phyloP scores from a whole-genome alignment of 169 alveolate species.

The Ichthyophthirius multifiliis region DNA sequence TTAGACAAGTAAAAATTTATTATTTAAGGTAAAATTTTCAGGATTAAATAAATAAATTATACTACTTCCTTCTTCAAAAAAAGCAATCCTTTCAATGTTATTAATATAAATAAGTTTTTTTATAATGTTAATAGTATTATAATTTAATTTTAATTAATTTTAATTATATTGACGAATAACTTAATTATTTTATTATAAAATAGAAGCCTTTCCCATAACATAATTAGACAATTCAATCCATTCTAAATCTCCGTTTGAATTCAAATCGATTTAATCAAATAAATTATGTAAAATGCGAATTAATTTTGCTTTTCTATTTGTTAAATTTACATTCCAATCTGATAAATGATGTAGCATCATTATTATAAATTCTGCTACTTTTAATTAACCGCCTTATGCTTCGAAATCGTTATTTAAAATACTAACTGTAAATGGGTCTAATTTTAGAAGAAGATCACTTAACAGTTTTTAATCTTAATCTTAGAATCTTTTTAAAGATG shows the following conservation, averaged over 20 bases:
- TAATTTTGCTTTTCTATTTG: slow-evolving; percentile 35
- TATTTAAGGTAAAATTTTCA: neutral
- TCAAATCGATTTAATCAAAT: slow-evolving; percentile 76
- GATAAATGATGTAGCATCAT: slow-evolving; percentile 12
- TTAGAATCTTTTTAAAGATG: neutral
- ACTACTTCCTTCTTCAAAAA: slow-evolving; percentile 2
- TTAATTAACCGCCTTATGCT: neutral
- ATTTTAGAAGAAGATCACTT: neutral
- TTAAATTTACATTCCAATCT: slow-evolving; percentile 34
- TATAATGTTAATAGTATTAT: too few relatives aligned
- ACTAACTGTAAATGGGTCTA: slow-evolving; percentile 8
- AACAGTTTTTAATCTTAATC: neutral
- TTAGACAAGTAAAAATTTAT: neutral
- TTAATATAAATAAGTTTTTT: slow-evolving; percentile 35
- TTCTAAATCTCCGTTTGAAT: slow-evolving; percentile 66
- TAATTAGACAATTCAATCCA: slow-evolving; percentile 81
- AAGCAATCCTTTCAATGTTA: neutral
- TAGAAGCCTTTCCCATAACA: slow-evolving; percentile 62
- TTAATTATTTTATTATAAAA: slow-evolving; percentile 36
- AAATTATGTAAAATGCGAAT: slow-evolving; percentile 55
- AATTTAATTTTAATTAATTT: slow-evolving; percentile 29
- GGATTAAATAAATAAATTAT: neutral
- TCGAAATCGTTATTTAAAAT: slow-evolving; percentile 11
- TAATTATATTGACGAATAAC: slow-evolving; percentile 24
- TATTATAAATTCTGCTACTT: neutral